A percentile compares a stretch with the other conserved stretches of the same genome.
phyloP scores from a whole-genome alignment of 2,329 filamentous ascomycete species.

The Ophiobolus disseminans region DNA sequence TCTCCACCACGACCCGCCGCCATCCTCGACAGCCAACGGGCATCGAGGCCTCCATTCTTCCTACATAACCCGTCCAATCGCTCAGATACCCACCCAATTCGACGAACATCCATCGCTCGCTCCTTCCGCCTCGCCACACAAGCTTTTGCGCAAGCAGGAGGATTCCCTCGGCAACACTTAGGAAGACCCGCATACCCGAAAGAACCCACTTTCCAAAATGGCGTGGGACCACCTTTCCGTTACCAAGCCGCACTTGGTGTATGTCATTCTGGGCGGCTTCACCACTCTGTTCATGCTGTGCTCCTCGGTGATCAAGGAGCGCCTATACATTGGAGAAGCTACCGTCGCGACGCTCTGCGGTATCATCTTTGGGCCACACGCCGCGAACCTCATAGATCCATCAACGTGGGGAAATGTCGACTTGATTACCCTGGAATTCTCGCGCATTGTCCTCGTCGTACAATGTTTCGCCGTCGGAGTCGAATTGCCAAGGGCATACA shows the following conservation, averaged over 20 bases:
- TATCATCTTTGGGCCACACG: constrained; percentile 87
- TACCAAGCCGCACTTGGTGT: constrained; percentile 96
- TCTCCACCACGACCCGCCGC: constrained; percentile 25
- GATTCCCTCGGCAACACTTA: constrained; percentile 13
- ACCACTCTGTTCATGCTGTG: constrained; percentile 98
- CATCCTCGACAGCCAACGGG: constrained; percentile 26
- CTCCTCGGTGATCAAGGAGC: constrained; percentile 97
- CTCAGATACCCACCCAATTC: neutral
- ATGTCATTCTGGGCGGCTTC: constrained; percentile 97
- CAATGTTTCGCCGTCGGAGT: constrained; percentile 93
- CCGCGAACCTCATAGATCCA: constrained; percentile 78
- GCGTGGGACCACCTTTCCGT: constrained; percentile 82
- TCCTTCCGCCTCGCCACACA: constrained; percentile 5
- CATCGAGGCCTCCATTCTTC: constrained; percentile 28
- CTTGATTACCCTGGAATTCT: constrained; percentile 87
- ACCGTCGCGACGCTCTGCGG: constrained; percentile 90
- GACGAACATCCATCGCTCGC: neutral
- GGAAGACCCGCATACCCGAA: constrained; percentile 8
- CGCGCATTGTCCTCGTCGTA: constrained; percentile 85
- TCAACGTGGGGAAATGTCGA: constrained; percentile 82
- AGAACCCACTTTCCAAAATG: constrained; percentile 57
- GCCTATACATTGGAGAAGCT: constrained; percentile 97
- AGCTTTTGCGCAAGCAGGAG: constrained; percentile 21
- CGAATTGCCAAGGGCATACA: constrained; percentile 90
- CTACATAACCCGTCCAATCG: constrained; percentile 26